A percentile compares a stretch with the other conserved stretches of the same genome.
These are phyloP conservation scores for Pichia sp. DNA, from an alignment of 1,139 yeast species.

Conservation along the genomic window DNA sequence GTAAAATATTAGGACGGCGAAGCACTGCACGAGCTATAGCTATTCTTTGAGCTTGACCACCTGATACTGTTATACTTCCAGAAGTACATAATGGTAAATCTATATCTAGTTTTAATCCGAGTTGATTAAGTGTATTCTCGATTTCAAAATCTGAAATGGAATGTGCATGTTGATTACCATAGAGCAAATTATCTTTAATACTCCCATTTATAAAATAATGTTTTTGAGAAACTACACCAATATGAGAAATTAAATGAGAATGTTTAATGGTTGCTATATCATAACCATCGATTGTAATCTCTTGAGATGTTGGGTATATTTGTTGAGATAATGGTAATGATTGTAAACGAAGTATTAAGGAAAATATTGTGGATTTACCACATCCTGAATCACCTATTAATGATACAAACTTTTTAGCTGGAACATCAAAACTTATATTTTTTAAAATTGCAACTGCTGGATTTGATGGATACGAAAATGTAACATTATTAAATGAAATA, in stretches of 20 bases:
- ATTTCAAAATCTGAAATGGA: slow-evolving; percentile 35
- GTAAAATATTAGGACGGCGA: slow-evolving; percentile 53
- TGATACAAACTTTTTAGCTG: slow-evolving; percentile 48
- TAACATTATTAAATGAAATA: slow-evolving; percentile 39
- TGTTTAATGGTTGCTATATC: slow-evolving; percentile 44
- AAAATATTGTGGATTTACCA: slow-evolving; percentile 68
- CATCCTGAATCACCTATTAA: slow-evolving; percentile 73
- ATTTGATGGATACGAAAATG: slow-evolving; percentile 43
- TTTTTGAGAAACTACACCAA: slow-evolving; percentile 64
- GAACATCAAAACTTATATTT: slow-evolving; percentile 37
- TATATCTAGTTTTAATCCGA: slow-evolving; percentile 39
- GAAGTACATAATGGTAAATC: slow-evolving; percentile 51
- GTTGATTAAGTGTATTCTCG: no score
- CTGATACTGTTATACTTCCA: slow-evolving; percentile 48
- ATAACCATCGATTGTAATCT: slow-evolving; percentile 34
- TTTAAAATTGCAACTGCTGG: slow-evolving; percentile 30
- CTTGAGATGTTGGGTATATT: background rate
- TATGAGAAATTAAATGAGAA: slow-evolving; percentile 44
- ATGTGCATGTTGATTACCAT: slow-evolving; percentile 42
- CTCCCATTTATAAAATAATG: slow-evolving; percentile 63
- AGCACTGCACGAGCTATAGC: slow-evolving; percentile 71
- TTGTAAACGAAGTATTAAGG: slow-evolving; percentile 49
- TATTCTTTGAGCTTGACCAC: slow-evolving; percentile 77
- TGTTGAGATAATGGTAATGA: background rate
- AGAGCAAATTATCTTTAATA: slow-evolving; percentile 56